Percentiles rank a stretch among this genome's conserved stretches.
phyloP scores from a whole-genome alignment of 768 basidiomycete genomes.

The Suillus paluster region DNA sequence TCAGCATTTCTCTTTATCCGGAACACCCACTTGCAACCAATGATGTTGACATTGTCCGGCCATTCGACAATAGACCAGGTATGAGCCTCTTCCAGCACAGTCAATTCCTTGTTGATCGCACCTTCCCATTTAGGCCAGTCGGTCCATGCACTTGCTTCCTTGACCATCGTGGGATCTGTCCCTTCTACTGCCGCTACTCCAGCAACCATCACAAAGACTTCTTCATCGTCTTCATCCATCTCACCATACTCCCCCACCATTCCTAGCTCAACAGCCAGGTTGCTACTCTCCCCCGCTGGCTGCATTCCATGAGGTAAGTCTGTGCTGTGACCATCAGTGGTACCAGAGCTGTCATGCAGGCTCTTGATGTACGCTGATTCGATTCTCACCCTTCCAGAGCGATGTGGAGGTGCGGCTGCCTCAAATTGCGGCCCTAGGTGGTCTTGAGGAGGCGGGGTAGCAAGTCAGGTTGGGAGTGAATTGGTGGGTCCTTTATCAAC shows the following conservation, averaged over 20 bases:
- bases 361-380: conserved; percentile 9
- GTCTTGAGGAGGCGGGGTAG: neutral
- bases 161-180: conserved; percentile 16
- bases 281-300: neutral
- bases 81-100: conserved; percentile 17
- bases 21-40: conserved; percentile 45
- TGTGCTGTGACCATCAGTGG: neutral
- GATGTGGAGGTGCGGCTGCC: neutral
- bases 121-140: conserved; percentile 27
- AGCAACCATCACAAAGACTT: conserved; percentile 3
- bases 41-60: conserved; percentile 33
- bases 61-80: conserved; percentile 34
- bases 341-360: neutral
- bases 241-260: conserved; percentile 14
- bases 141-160: conserved; percentile 26
- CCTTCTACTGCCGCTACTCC: conserved; percentile 7
- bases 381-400: neutral
- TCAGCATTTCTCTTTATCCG: conserved; percentile 21
- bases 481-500: neutral
- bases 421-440: conserved; percentile 7
- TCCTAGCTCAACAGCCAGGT: conserved; percentile 8
- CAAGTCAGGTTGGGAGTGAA: no score
- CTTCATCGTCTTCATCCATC: conserved; percentile 9
- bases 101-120: conserved; percentile 26
- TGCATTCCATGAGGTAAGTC: conserved; percentile 5